A percentile compares a stretch with the other conserved stretches of the same genome.
Conservation (phyloP, 371 early-diverging fungal genomes). For the Blastocladiella emersonii region DNA sequence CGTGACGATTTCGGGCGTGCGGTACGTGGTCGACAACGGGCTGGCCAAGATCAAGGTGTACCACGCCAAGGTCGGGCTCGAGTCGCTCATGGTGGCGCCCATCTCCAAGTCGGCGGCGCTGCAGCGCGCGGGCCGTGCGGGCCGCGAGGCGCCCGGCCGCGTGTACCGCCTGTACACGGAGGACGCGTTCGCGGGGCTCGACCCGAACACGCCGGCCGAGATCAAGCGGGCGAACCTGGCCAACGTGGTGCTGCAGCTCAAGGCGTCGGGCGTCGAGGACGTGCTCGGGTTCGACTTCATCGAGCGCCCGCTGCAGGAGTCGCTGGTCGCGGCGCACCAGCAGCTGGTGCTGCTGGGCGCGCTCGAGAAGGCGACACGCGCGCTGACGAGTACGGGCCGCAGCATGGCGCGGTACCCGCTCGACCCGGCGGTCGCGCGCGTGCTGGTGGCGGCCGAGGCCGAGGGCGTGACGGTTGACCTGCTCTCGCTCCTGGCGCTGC, state of each 20-base stretch:
- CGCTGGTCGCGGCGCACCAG: conserved; percentile 66
- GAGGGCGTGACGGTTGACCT: conserved; percentile 67
- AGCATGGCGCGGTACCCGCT: neutral
- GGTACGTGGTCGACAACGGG: conserved; percentile 65
- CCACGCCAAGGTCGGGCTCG: conserved; percentile 32
- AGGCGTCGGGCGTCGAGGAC: conserved; percentile 79
- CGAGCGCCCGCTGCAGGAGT: conserved; percentile 68
- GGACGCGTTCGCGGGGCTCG: conserved; percentile 57
- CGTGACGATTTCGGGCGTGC: conserved; percentile 69
- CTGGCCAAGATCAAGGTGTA: conserved; percentile 42
- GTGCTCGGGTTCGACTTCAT: conserved; percentile 85
- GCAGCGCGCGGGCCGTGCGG: conserved; percentile 95
- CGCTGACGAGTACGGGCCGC: conserved; percentile 70
- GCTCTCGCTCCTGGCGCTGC: conserved; percentile 69
- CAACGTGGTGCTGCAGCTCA: conserved; percentile 68
- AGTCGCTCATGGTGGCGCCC: conserved; percentile 69
- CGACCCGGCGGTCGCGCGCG: neutral
- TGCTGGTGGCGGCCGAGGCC: conserved; percentile 6
- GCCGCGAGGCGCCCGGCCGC: conserved; percentile 71
- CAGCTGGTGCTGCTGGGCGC: conserved; percentile 83
- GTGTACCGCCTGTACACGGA: conserved; percentile 94
- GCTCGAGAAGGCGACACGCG: conserved; percentile 54
- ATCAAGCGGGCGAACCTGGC: conserved; percentile 86
- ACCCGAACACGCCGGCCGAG: conserved; percentile 81
- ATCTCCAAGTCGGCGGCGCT: conserved; percentile 89